Conservation (phyloP, 805 yeast genomes). For the Ogataea naganishii region DNA sequence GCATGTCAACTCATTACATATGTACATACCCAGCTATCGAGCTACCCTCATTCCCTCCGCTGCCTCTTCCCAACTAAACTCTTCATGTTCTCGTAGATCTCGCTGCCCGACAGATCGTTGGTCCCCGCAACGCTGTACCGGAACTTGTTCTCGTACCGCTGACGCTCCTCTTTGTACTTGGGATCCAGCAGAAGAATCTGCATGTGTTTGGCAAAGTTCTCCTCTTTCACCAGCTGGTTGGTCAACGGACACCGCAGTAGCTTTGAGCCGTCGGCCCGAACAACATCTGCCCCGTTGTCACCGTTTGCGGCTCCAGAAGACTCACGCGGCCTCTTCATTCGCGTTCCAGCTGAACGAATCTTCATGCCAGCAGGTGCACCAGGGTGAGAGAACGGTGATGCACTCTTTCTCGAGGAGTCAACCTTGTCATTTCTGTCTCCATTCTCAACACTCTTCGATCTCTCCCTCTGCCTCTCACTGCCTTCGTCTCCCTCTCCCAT, state of each 20-base stretch:
- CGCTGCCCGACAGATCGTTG: conserved; percentile 31
- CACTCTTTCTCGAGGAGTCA: too few relatives aligned
- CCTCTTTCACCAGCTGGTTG: conserved; percentile 59
- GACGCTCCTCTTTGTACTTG: conserved; percentile 60
- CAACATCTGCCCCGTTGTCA: conserved; percentile 11
- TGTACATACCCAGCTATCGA: too few relatives aligned
- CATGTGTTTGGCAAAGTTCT: conserved; percentile 63
- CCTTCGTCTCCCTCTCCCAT: conserved; percentile 9
- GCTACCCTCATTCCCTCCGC: too few relatives aligned
- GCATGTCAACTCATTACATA: too few relatives aligned
- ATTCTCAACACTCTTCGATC: conserved; percentile 2
- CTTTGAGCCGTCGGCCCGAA: conserved; percentile 17
- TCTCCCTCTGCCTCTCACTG: conserved; percentile 3
- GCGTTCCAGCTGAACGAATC: conserved; percentile 57
- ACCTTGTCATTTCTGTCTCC: conserved; percentile 8
- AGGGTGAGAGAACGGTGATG: too few relatives aligned
- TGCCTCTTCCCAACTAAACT: conserved; percentile 19
- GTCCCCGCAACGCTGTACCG: conserved; percentile 25
- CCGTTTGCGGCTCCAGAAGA: conserved; percentile 5
- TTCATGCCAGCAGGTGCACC: conserved; percentile 48
- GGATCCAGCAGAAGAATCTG: conserved; percentile 70
- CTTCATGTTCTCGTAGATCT: conserved; percentile 56
- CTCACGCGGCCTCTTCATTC: conserved; percentile 16
- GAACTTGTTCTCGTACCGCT: conserved; percentile 49
- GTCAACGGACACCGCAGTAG: conserved; percentile 74